These are phyloP conservation scores for Talaromyces sp. DNA, from an alignment of 2,329 filamentous ascomycete species.

Conservation along the genomic window DNA sequence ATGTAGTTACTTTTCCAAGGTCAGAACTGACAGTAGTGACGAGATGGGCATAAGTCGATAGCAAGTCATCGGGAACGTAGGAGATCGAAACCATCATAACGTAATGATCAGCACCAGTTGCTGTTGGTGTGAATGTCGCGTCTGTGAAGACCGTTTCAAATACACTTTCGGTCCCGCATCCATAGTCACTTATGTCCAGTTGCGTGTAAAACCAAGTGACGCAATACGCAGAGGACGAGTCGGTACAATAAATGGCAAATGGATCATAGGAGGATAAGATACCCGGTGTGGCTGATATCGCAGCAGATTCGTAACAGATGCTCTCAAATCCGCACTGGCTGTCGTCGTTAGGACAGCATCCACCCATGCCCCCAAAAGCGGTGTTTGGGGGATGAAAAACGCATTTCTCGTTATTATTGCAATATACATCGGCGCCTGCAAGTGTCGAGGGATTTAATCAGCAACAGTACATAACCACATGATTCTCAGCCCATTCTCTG, in stretches of 20 bases:
- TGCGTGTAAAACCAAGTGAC: slow-evolving; percentile 13
- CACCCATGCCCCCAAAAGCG: slow-evolving; percentile 13
- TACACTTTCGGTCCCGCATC: slow-evolving; percentile 2
- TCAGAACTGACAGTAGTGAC: not conserved
- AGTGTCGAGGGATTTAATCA: too few relatives aligned
- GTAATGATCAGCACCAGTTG: not conserved
- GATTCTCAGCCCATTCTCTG: too few relatives aligned
- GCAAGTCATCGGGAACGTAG: not conserved
- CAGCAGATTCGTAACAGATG: slow-evolving; percentile 12
- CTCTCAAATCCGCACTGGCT: slow-evolving; percentile 9
- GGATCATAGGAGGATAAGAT: not conserved
- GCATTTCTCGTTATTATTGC: slow-evolving; percentile 6
- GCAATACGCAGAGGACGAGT: slow-evolving; percentile 4
- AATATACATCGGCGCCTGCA: not conserved
- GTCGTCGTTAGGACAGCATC: slow-evolving; percentile 13
- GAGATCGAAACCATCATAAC: not conserved
- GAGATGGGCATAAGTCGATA: not conserved
- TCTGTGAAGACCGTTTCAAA: not conserved
- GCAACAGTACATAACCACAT: too few relatives aligned
- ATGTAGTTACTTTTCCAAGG: not conserved
- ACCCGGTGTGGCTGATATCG: slow-evolving; percentile 8
- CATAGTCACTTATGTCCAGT: slow-evolving; percentile 11
- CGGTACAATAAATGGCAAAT: not conserved
- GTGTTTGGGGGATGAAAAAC: slow-evolving; percentile 14
- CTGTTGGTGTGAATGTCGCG: not conserved